These are phyloP conservation scores for Claviceps maximensis DNA, from an alignment of 2,329 filamentous ascomycete genomes.

Conservation along the genomic window DNA sequence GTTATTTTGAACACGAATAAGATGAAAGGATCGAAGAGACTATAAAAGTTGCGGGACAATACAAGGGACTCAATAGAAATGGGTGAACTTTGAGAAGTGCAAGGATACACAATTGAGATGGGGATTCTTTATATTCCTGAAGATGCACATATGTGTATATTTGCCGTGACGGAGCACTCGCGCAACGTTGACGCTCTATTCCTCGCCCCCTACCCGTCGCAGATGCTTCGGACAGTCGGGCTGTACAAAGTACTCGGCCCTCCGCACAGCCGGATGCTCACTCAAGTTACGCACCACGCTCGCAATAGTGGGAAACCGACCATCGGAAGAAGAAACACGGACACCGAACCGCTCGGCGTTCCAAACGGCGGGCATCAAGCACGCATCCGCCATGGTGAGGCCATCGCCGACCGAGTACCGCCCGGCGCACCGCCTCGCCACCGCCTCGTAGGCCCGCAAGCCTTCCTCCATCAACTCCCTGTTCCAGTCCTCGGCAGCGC, in stretches of 20 bases:
- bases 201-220: conserved; percentile 5
- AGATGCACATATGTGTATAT: no score
- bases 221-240: conserved; percentile 30
- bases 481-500: conserved; percentile 35
- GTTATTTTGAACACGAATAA: conserved; percentile 13
- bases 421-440: conserved; percentile 27
- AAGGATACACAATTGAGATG: no score
- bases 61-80: no score
- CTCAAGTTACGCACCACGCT: conserved; percentile 33
- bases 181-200: no score
- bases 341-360: conserved; percentile 42
- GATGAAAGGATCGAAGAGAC: background rate
- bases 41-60: background rate
- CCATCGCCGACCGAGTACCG: conserved; percentile 41
- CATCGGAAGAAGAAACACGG: conserved; percentile 22
- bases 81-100: no score
- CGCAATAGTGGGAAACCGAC: conserved; percentile 31
- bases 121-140: background rate
- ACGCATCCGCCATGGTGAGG: conserved; percentile 45
- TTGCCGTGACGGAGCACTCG: no score
- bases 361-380: conserved; percentile 44
- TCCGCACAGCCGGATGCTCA: conserved; percentile 34
- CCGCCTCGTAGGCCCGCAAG: conserved; percentile 41
- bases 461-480: conserved; percentile 36
- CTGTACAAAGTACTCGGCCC: conserved; percentile 40